These are phyloP conservation scores for Hypoxylon sp. DNA, from an alignment of 2,329 filamentous ascomycete species.

Conservation along the genomic window DNA sequence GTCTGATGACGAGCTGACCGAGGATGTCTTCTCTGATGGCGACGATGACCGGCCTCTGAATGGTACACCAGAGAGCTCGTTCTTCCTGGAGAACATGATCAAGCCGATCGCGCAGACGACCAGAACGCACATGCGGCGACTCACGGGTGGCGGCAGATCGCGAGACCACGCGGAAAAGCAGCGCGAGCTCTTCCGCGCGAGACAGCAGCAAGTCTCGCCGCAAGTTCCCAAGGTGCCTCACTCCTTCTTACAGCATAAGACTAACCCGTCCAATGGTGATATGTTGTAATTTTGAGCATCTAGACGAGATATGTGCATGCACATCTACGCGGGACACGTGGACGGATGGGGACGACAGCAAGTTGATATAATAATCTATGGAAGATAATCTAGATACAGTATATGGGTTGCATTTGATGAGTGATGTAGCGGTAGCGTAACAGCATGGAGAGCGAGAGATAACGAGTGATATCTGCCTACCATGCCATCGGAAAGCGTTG, in stretches of 20 bases:
- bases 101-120: slow-evolving; percentile 69
- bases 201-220: slow-evolving; percentile 53
- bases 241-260: slow-evolving; percentile 49
- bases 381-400: slow-evolving; percentile 12
- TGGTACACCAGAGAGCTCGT: slow-evolving; percentile 58
- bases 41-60: slow-evolving; percentile 63
- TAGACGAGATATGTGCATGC: slow-evolving; percentile 16
- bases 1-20: slow-evolving; percentile 80
- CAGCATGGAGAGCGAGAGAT: slow-evolving; percentile 12
- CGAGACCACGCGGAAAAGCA: slow-evolving; percentile 54
- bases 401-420: slow-evolving; percentile 24
- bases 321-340: slow-evolving; percentile 6
- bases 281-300: slow-evolving; percentile 35
- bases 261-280: slow-evolving; percentile 45
- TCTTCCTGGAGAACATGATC: slow-evolving; percentile 72
- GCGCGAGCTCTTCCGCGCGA: slow-evolving; percentile 53
- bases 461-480: slow-evolving; percentile 30
- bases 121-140: slow-evolving; percentile 69
- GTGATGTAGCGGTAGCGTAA: slow-evolving; percentile 13
- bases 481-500: slow-evolving; percentile 12
- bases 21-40: slow-evolving; percentile 83
- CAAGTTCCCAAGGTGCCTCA: slow-evolving; percentile 59
- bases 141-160: slow-evolving; percentile 69
- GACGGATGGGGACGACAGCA: slow-evolving; percentile 3
- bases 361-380: slow-evolving; percentile 7